Evolutionary conservation across 2,329 filamentous ascomycete species (phyloP), one percentile per base, ranked within the genome.

Genomic region (Ophiostoma sp.): DNA sequence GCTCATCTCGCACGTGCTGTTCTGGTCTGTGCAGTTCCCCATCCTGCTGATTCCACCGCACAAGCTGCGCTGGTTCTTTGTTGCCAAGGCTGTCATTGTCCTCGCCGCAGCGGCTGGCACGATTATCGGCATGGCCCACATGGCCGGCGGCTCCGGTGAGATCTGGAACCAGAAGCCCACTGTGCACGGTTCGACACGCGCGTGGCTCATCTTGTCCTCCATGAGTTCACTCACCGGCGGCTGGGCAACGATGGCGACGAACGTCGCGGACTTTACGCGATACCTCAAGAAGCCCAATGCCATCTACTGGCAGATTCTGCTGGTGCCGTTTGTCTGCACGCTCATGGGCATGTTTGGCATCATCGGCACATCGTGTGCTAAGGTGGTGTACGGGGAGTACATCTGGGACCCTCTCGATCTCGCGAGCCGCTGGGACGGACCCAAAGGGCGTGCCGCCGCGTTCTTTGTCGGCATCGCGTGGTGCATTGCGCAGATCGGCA

Each of bases 351-450:
- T 82, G 12, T 78, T 83, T 72, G 85, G 85, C 52, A 85, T 87
- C 72, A 80, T 85, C 47, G 81, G 82, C 64, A 82, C 84, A 4
- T 83, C 82, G 0, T 83, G 84, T 8, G 81, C 82, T 12, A 78
- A 79, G n/a, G 78, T 81, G 12, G 79, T 82, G 41, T 76, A 74
- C 55, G 75, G 74, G 62, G 72, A 84, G 47, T 49, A 49, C 3
- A 49, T 49, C 4, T 49, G 47, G 47, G 47, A 49, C 2, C 47
- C 47, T 18, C 47, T 49, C 18, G 47, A 49, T 5, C 47, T 49
- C 5, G 47, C 47, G 2, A 49, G 47, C 12, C 47, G 47, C 3
- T 49, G 47, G 47, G 47, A 49, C 7, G 47, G 47, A n/a, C 47
- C 47, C 16, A 49, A 49, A 6, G 47, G 47, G 2, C 47, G 47